Base-by-base conservation (phyloP, 2,329 filamentous ascomycete genomes). In the Colletotrichum destructivum region DNA sequence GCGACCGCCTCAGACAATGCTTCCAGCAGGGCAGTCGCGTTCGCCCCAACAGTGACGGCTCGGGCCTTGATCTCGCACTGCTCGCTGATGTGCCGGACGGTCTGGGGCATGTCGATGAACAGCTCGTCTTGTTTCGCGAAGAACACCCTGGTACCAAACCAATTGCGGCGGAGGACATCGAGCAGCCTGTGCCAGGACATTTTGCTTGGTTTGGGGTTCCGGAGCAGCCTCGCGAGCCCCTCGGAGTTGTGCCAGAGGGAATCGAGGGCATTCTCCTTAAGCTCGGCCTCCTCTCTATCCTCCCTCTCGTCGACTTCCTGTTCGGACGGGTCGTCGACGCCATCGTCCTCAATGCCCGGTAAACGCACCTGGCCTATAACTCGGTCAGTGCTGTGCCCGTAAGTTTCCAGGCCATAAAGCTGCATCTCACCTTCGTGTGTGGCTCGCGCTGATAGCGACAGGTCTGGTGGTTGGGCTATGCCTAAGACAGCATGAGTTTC, bases 1-100 rank as follows among this genome's bases (percentile, higher is more conserved):
- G 23, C n/a, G 13, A 51, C 60, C 23, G 71, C 57, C 21, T 66
- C 68, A 44, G 62, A 61, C 38, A 79, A 62, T 23, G 72, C 64
- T 62, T 82, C 78, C 13, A 83, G 76, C 8, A 82, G 77, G 5
- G 77, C 76, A 26, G 79, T 81, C 6, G 82, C 75, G 66, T 85
- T 85, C 35, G 80, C 80, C 38, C 76, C 74, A 5, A 77, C 78
- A 18, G 82, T 74, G 16, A 76, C 72, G 57, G 21, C 67, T n/a
- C 57, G 35, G 9, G 67, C 67, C n/a, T 47, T 59, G 9, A 8
- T 44, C 18, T 68, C 51, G 12, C 42, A n/a, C 21, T 61, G 26
- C 38, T 62, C 44, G 35, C 42, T 31, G 13, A 74, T 35, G 5
- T 63, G 47, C 21, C 64, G 56, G 35, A 73, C 61, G 13, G 62